Conservation (phyloP, 2,329 filamentous ascomycete genomes). For the Fusarium redolens region DNA sequence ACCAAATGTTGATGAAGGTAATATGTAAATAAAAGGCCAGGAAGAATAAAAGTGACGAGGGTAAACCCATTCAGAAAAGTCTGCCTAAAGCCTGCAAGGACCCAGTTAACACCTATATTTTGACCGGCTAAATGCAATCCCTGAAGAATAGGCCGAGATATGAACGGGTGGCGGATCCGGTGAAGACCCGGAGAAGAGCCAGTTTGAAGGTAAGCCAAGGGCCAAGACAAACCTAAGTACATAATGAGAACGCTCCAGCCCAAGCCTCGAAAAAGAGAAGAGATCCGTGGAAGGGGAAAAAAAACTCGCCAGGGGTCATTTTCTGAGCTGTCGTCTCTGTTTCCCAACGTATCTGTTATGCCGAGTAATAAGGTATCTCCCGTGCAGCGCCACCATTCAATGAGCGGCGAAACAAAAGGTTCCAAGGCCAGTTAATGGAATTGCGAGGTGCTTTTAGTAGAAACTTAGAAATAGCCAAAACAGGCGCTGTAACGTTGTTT, state of each 20-base stretch:
- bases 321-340: background rate
- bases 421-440: background rate
- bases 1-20: background rate
- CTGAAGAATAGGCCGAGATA: slow-evolving; percentile 41
- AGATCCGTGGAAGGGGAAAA: background rate
- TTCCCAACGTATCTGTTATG: background rate
- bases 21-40: background rate
- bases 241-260: slow-evolving; percentile 36
- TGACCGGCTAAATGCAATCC: slow-evolving; percentile 40
- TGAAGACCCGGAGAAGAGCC: slow-evolving; percentile 31
- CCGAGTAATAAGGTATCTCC: slow-evolving; percentile 11
- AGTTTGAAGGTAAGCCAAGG: slow-evolving; percentile 18
- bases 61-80: slow-evolving; percentile 4
- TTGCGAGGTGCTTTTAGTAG: background rate
- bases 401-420: slow-evolving; percentile 9
- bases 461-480: background rate
- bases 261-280: slow-evolving; percentile 15
- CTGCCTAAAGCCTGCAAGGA: slow-evolving; percentile 24
- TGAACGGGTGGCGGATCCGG: slow-evolving; percentile 41
- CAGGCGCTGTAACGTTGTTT: slow-evolving; percentile 24
- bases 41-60: background rate
- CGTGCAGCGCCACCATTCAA: slow-evolving; percentile 12
- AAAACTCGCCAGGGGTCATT: slow-evolving; percentile 11
- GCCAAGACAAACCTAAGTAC: slow-evolving; percentile 14
- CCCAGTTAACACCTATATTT: slow-evolving; percentile 24